A percentile compares a stretch with the other conserved stretches of the same genome.
Evolutionary conservation across 208 protist species (phyloP).

Genomic region (Leishmania gerbilli): DNA sequence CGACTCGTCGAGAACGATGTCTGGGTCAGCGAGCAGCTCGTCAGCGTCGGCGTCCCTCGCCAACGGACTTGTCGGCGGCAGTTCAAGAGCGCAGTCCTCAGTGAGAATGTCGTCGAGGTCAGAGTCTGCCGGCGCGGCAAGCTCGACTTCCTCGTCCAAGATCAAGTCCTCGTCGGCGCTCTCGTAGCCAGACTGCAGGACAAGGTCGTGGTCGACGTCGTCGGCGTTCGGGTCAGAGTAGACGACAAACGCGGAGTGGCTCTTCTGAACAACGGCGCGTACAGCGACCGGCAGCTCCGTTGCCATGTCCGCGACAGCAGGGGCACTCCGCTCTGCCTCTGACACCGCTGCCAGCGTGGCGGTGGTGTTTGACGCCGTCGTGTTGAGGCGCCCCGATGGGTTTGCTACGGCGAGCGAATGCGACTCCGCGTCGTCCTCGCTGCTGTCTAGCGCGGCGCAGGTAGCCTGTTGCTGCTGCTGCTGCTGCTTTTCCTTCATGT

Average conservation of each 20-base stretch:
- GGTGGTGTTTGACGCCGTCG: not conserved
- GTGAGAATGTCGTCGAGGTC: conserved; percentile 34
- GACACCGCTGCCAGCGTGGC: not conserved
- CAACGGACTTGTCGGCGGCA: conserved; percentile 7
- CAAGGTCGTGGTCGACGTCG: conserved; percentile 15
- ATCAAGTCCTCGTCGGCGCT: conserved; percentile 25
- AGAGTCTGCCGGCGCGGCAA: conserved; percentile 24
- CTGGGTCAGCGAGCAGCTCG: conserved; percentile 18
- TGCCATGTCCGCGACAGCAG: too few relatives aligned
- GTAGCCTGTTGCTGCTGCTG: not conserved
- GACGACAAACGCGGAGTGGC: conserved; percentile 14
- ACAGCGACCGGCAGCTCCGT: conserved; percentile 10
- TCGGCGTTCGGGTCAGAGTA: conserved; percentile 1
- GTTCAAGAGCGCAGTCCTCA: conserved; percentile 26
- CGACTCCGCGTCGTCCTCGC: not conserved
- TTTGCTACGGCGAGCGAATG: not conserved
- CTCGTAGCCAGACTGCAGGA: conserved; percentile 6
- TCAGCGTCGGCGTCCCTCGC: conserved; percentile 14
- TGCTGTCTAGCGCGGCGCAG: conserved; percentile 9
- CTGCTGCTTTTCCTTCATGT: conserved; percentile 30
- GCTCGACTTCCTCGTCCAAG: conserved; percentile 23
- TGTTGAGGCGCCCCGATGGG: not conserved
- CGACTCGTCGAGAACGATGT: conserved; percentile 19
- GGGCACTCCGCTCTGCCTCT: not conserved
- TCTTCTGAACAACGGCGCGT: conserved; percentile 10